Evolutionary conservation across 2,329 filamentous ascomycete species (phyloP).

Genomic region (Aschersonia sp.): DNA sequence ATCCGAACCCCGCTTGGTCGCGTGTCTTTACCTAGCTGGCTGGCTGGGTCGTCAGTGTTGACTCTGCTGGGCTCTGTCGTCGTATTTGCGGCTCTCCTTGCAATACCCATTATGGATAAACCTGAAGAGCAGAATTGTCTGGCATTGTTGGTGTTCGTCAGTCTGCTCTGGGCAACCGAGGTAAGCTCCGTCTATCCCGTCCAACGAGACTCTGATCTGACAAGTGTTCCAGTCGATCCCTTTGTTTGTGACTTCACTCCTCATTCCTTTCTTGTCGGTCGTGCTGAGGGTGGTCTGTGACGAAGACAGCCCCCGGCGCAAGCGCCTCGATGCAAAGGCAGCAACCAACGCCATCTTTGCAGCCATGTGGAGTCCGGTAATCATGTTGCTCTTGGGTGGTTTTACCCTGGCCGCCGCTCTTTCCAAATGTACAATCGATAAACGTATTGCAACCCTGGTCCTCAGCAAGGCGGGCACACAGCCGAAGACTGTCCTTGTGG

Average conservation of each 20-base stretch:
- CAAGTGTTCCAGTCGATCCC: slow-evolving; percentile 57
- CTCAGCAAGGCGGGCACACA: slow-evolving; percentile 90
- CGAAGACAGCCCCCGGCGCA: slow-evolving; percentile 42
- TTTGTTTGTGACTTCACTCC: slow-evolving; percentile 85
- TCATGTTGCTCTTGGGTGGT: slow-evolving; percentile 91
- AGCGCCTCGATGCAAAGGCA: slow-evolving; percentile 61
- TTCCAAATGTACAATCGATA: slow-evolving; percentile 95
- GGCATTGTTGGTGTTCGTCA: slow-evolving; percentile 86
- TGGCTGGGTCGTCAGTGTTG: slow-evolving; percentile 70
- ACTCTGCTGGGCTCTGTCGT: slow-evolving; percentile 55
- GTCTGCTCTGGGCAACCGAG: slow-evolving; percentile 91
- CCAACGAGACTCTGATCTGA: not conserved
- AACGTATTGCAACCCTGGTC: slow-evolving; percentile 90
- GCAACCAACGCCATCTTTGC: slow-evolving; percentile 78
- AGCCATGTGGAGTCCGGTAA: slow-evolving; percentile 98
- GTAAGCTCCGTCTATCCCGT: slow-evolving; percentile 26
- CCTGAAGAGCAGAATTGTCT: slow-evolving; percentile 92
- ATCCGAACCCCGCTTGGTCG: slow-evolving; percentile 68
- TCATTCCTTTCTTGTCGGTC: slow-evolving; percentile 88
- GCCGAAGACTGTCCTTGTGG: slow-evolving; percentile 78
- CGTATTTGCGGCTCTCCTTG: slow-evolving; percentile 61
- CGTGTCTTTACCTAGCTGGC: slow-evolving; percentile 63
- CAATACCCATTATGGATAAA: slow-evolving; percentile 68
- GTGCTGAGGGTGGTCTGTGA: slow-evolving; percentile 70
- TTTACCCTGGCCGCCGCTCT: slow-evolving; percentile 92